Evolutionary conservation across 805 yeast genomes (phyloP), one percentile per base, ranked within the genome.

Genomic region (Metschnikowia henanensis): DNA sequence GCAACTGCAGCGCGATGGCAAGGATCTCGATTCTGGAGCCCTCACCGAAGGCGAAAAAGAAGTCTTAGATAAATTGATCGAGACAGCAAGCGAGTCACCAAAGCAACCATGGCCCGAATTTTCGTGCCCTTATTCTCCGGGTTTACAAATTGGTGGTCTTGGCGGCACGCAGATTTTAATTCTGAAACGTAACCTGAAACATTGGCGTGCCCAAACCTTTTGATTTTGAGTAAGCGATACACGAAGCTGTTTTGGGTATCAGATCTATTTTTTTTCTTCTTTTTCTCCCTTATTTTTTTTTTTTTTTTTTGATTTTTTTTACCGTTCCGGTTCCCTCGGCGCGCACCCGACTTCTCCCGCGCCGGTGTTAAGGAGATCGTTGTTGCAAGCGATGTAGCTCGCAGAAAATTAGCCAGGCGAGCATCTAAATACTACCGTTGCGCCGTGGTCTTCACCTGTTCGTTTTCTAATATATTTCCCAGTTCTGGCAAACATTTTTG

Each of bases 321-420:
- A 31, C 23, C 16, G 13, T 20, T 31, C 23, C 31, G 17, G 23
- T n/a, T 38, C 35, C 25, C 18, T 25, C 26, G 12, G 39, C 44
- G 44, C 44, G 44, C 44, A 41, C 45, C 45, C 45, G 45, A 32
- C 28, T 41, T 41, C 37, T 31, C 37, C 45, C 45, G 40, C 17
- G 20, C 45, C 45, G 40, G 45, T 25, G 36, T 23, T 31, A 31
- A 36, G 45, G 40, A 31, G 10, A 22, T 39, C 43, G 26, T 19
- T 13, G 37, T 19, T 41, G 45, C 45, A 41, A 41, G 45, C 45
- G 45, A 41, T 41, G 45, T 36, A 41, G 37, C 19, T 15, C 34
- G 40, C 20, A 39, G 31, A 41, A 41, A 41, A 35, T 18, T 30
- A 18, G n/a, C 25, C 18, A 34, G 35, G 39, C 35, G 39, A 30